These are phyloP conservation scores for Tetraselmis striata DNA, from an alignment of 139 green algal species.

Conservation along the genomic window DNA sequence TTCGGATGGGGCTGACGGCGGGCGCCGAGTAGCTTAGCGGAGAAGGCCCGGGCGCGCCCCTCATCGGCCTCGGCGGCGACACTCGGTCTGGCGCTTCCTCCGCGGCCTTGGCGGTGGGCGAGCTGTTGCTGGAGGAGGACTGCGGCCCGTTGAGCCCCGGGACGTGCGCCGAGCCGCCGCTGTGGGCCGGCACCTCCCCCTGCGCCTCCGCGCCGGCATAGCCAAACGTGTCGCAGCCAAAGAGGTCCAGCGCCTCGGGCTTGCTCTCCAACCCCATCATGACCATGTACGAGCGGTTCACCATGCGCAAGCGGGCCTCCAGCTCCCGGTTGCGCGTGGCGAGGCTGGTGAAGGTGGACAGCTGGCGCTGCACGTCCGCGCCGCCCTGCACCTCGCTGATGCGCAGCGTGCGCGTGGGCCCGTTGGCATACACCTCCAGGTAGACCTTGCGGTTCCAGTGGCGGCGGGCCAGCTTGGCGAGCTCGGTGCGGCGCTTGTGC, in stretches of 20 bases:
- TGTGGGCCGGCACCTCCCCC: background rate
- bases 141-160: no score
- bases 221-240: background rate
- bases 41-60: no score
- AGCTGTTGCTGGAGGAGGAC: no score
- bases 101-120: no score
- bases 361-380: background rate
- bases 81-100: no score
- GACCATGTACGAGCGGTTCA: background rate
- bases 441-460: conserved; percentile 49
- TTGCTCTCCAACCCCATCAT: background rate
- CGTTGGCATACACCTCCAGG: conserved; percentile 76
- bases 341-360: background rate
- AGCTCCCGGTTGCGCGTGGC: background rate
- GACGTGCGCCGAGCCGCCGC: no score
- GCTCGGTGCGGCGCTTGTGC: background rate
- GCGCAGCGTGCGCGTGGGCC: conserved; percentile 76
- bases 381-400: conserved; percentile 57
- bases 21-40: no score
- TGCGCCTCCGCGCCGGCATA: background rate
- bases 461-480: background rate
- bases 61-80: no score
- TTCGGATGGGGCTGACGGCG: background rate
- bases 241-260: background rate
- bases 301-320: background rate